Conservation (phyloP, 257 asterid genomes). For the Solanum ossicruentum region DNA sequence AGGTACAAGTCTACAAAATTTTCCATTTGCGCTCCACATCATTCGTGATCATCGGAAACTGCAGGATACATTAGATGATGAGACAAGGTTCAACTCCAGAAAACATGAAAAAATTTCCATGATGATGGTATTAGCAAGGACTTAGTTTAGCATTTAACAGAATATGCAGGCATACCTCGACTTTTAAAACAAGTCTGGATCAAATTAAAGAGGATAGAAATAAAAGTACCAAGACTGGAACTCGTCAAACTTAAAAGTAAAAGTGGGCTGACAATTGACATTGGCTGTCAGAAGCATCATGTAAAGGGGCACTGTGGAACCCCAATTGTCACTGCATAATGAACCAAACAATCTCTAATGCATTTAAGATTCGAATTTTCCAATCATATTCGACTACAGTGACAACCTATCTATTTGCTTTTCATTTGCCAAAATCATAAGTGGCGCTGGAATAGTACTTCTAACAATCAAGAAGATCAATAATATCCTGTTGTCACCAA, state of each 20-base stretch:
- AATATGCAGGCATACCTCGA: not conserved
- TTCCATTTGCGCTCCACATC: conserved; percentile 65
- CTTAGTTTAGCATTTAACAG: not conserved
- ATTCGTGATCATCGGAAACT: conserved; percentile 66
- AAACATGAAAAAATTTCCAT: not conserved
- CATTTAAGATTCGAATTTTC: not conserved
- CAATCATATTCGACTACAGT: not conserved
- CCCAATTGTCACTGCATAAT: not conserved
- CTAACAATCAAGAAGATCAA: not conserved
- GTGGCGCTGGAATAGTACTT: not conserved
- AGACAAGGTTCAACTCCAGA: not conserved
- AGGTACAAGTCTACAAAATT: conserved; percentile 25
- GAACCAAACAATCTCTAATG: not conserved
- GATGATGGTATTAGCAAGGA: not conserved
- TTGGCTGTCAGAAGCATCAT: not conserved
- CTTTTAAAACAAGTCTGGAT: not conserved
- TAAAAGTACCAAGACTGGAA: not conserved
- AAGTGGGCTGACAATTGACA: not conserved
- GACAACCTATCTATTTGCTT: not conserved
- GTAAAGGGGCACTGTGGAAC: not conserved
- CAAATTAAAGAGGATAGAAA: not conserved
- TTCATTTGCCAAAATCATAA: not conserved
- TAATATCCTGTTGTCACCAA: not conserved
- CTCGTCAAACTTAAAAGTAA: not conserved
- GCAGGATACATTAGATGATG: conserved; percentile 11